Percentiles rank a stretch among this genome's conserved stretches.
Conservation (phyloP, 345 rosid species). For the Crucihimalaya himalaica region DNA sequence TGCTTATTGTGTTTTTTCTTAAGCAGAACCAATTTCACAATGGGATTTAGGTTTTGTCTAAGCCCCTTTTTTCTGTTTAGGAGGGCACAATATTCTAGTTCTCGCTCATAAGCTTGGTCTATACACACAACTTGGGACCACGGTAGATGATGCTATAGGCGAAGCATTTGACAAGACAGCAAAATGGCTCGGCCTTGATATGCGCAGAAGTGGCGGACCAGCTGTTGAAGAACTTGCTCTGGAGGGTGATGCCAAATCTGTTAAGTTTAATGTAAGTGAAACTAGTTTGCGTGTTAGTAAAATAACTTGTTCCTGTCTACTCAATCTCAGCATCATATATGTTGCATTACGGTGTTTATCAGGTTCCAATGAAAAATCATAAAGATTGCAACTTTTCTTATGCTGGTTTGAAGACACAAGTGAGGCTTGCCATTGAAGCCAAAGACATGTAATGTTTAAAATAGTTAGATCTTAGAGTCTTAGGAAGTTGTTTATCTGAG, state of each 20-base stretch:
- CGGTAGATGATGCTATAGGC: slow-evolving; percentile 96
- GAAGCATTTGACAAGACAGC: slow-evolving; percentile 96
- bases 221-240: slow-evolving; percentile 90
- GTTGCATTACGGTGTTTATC: slow-evolving; percentile 24
- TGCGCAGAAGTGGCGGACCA: slow-evolving; percentile 95
- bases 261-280: slow-evolving; percentile 68
- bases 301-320: neutral
- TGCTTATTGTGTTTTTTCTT: neutral
- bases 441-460: slow-evolving; percentile 56
- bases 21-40: neutral
- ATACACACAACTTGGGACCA: slow-evolving; percentile 86
- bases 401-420: slow-evolving; percentile 98
- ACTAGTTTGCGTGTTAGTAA: neutral
- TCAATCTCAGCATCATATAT: neutral
- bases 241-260: slow-evolving; percentile 79
- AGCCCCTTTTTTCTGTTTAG: slow-evolving; percentile 37
- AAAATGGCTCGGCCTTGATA: slow-evolving; percentile 93
- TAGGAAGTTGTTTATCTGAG: slow-evolving; percentile 19
- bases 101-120: slow-evolving; percentile 89
- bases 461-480: neutral
- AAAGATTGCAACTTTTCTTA: slow-evolving; percentile 93
- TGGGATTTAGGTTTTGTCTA: slow-evolving; percentile 10
- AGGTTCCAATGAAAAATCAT: slow-evolving; percentile 90
- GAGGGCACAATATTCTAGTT: slow-evolving; percentile 87
- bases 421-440: slow-evolving; percentile 83